Base-by-base conservation (phyloP, 352 stramenopile genomes). In the Phytophthora quininea region DNA sequence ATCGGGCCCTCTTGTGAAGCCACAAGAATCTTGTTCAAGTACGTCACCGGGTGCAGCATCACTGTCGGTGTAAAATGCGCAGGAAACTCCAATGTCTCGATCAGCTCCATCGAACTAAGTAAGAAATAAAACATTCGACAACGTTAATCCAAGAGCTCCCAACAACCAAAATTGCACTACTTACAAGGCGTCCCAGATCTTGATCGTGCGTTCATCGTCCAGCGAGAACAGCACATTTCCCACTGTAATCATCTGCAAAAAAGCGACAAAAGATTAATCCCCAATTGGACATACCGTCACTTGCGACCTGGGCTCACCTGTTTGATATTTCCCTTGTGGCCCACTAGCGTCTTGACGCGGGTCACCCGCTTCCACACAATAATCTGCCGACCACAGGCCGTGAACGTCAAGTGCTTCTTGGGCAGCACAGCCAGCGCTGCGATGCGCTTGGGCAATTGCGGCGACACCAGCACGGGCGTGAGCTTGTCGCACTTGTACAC, bases 21-120 rank as follows among this genome's bases (percentile, higher is more conserved):
- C 11, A 98, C 67, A 15, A 98, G 63, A 43, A 98, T 80, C 79
- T 98, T 98, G 87, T 98, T 98, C 10, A 98, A 60, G 75, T 98
- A 98, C 46, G 94, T 98, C 46, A 85, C 74, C 24, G 95, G 95
- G 70, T 98, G 95, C 64, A 97, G 60, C 60, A 98, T 85, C 24
- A 83, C 77, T 6, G 84, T 88, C 29, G 88, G 88, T 29, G 82
- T 91, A 56, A 95, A 95, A 0, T 61, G 51, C 5, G 46, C 31
- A 2, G 78, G 66, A 46, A 96, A 95, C 15, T 43, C 69, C 51
- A 93, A 43, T 15, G 77, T 76, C 43, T 91, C 73, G 24, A 95
- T 43, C 47, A 79, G 50, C 47, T 89, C 73, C 73, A 91, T 84
- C 6, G 84, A 86, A 15, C 72, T 84, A 31, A 55, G 9, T 12